Evolutionary conservation across 169 alveolate species (phyloP), one percentile per base, ranked within the genome.

Genomic region (Miamiensis avidus): DNA sequence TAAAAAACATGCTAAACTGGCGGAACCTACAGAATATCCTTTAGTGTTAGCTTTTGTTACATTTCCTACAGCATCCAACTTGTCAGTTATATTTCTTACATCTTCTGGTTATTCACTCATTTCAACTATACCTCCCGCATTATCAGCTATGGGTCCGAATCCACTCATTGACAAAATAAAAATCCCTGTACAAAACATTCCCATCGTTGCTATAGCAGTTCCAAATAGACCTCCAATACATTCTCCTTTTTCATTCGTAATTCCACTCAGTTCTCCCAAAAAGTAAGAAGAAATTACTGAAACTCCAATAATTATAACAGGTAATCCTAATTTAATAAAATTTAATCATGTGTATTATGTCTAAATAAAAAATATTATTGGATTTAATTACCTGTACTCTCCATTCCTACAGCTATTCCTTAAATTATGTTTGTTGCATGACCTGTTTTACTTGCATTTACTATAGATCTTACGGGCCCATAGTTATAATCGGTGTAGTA

Each of bases 401-500:
- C 95, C 49, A 91, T 76, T 30, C 95, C 95, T 34, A 87, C 91
- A 31, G 92, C 78, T 29, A 91, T 84, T 1, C 95, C 95, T 0
- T 89, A 85, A 64, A 91, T 91, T 27, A 91, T 89, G 75, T 91
- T 91, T 30, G 95, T 91, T 1, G 95, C 95, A 83, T 91, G 95
- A 29, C 95, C 95, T 82, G 91, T 91, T 79, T 84, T 75, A 65
- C 88, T 75, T 25, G 92, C 84, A 75, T 85, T 31, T 0, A 91
- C 95, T 1, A 91, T 91, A 64, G 82, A 83, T 77, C 86, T 75
- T 26, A 91, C 95, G 27, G 95, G 95, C n/a, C 74, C 84, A 73
- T 87, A 96, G 32, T 94, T 94, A 85, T 94, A 96, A 85, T 96
- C 98, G 32, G 98, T 96, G 86, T 96, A 96, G 81, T 96, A 96